Base-by-base conservation (phyloP, 805 yeast genomes). In the Dipodascus albidus region DNA sequence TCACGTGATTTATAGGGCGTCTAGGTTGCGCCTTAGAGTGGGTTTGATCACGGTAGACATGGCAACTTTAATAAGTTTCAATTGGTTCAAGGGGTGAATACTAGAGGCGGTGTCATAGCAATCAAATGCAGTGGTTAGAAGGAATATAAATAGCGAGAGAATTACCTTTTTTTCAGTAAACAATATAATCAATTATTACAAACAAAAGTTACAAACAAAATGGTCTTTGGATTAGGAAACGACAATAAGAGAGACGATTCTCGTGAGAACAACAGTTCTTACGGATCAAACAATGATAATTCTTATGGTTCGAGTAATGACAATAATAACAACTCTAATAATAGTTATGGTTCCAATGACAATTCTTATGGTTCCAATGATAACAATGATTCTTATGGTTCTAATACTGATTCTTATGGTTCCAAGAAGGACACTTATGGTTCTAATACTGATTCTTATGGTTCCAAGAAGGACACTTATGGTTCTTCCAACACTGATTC, bases 381-480 rank as follows among this genome's bases (percentile, higher is more conserved):
- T 20, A 17, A 33, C 8, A 38, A 50, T 49, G 50, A 48, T 23
- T 50, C 52, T 23, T 50, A 50, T 23, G 52, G 52, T 33, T 20
- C 22, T 44, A 22, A 27, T 15, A 52, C 33, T 50, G 20, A 17
- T 17, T 52, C 54, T 11, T 53, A 50, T 41, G 55, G 55, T 31
- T 51, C 49, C 20, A 47, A 51, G 31, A 33, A 51, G n/a, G 53
- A 51, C 22, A 42, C 53, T 14, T 51, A 51, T 42, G 53, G 53
- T 3, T 51, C 20, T 20, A n/a, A n/a, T 20, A 41, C 9, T 20
- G 55, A 53, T 49, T 53, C 55, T 3, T 53, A 42, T 44, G 55
- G 55, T 2, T 53, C 55, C 22, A n/a, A n/a, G n/a, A n/a, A n/a
- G n/a, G 3, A 19, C 17, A 33, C 52, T 17, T 49, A 49, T 35